Base-by-base conservation (phyloP, 257 asterid genomes). In the Vinca minor region DNA sequence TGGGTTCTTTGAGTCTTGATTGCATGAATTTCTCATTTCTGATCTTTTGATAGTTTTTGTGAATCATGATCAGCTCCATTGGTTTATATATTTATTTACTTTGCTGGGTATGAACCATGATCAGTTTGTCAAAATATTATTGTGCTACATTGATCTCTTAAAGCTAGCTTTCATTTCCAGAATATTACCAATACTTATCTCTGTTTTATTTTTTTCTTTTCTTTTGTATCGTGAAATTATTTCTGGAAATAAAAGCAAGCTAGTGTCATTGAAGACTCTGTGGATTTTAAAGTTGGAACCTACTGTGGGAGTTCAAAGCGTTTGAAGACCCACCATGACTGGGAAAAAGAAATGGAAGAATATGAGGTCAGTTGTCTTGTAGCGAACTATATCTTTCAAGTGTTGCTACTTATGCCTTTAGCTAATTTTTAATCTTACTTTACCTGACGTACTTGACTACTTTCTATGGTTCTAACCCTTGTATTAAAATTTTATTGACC, bases 261-360 rank as follows among this genome's bases (percentile, higher is more conserved):
- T 63, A 91, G 81, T 77, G 96, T 88, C 79, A 89, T 91, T 39
- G 86, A 74, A 78, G 75, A 71, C 59, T 78, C 95, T 61, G 26
- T 86, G 70, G 95, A 91, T 74, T 79, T 88, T 73, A 85, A 79
- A 83, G 95, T 91, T 67, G 90, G 85, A 66, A 70, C 77, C 56
- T 82, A 63, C 69, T 85, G 89, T 38, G 95, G 96, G 77, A 82
- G 78, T 77, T 75, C 85, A 49, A 72, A 70, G 62, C 79, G 73
- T 46, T 69, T 72, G 65, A 82, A 64, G 80, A 62, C 72, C 71
- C 78, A 46, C 68, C 81, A 59, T 28, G 88, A 87, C 65, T 85
- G 98, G 97, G 87, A 81, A 76, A 89, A 80, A 74, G 91, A 89
- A 78, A 73, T 87, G 65, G 96, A 86, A 58, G 83, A 85, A 52